Base-by-base conservation (phyloP, 192 early-diverging fungal genomes). In the Coemansia sp. region DNA sequence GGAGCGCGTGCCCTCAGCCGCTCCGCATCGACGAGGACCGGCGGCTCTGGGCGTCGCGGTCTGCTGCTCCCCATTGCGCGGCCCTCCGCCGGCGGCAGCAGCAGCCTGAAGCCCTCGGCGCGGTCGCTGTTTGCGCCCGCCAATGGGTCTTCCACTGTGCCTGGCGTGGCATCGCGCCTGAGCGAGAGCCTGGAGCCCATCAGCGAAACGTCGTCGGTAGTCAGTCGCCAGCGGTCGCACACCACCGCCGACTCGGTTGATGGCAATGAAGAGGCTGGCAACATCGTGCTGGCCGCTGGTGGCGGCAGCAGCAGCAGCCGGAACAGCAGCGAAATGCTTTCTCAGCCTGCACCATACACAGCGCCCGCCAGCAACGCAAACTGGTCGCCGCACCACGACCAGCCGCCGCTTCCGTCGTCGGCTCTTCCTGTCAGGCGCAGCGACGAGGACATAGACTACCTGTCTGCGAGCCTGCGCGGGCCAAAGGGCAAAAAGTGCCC, bases 131-230 rank as follows among this genome's bases (percentile, higher is more conserved):
- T 79, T 19, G 65, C 48, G 26, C 59, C 41, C 0, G 55, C 22
- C 29, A 7, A 41, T 3, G 40, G 60, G 19, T 53, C 60, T 2
- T 26, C 60, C 0, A 26, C 27, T 5, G 48, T 48, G 3, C 26
- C 57, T 27, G 37, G 60, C 9, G 46, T 50, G 26, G 46, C 61
- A 1, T 77, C 74, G 19, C 74, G 68, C 12, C 58, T 67, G 26
- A 77, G 74, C 62, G 74, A 77, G 54, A 77, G 68, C 53, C 65
- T 77, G 26, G 74, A 77, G 58, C 74, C 74, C 17, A 77, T 77
- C 24, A 77, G 65, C 65, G 74, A 77, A 40, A 46, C 65, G 4
- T 63, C 68, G 14, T 77, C 68, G 14, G 54, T 56, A 4, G 58
- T 62, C 29, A 77, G 74, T 11, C 70, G 70, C 4, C 76, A 72